Conservation (phyloP, 2,329 filamentous ascomycete species). For the Cladosporium sphaerospermum region DNA sequence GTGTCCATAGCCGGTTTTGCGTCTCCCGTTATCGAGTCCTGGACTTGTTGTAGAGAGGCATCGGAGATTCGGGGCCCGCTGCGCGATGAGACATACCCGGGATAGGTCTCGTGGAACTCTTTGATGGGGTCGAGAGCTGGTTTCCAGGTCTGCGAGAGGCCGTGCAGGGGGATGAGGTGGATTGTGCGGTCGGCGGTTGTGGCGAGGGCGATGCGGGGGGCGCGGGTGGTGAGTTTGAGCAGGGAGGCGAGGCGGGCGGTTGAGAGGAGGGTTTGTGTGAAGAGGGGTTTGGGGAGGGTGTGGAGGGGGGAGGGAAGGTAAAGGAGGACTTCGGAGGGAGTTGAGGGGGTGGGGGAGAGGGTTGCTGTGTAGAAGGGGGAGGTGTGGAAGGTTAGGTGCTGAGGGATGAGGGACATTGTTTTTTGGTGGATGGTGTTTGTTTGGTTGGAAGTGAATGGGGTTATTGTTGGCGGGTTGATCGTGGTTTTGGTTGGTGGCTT, state of each 20-base stretch:
- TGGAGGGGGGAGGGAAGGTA: background rate
- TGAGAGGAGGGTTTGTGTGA: background rate
- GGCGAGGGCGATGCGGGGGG: background rate
- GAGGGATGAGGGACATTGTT: too few relatives aligned
- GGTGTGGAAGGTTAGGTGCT: too few relatives aligned
- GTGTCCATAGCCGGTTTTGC: background rate
- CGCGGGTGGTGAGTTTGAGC: background rate
- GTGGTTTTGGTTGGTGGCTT: too few relatives aligned
- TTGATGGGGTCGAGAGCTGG: background rate
- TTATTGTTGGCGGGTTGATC: too few relatives aligned
- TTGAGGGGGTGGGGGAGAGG: too few relatives aligned
- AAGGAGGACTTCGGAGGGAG: too few relatives aligned
- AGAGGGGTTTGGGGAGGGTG: background rate
- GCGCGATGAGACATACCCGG: background rate
- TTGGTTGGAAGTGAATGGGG: too few relatives aligned
- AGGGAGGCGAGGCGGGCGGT: background rate
- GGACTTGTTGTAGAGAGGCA: background rate
- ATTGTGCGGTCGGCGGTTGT: background rate
- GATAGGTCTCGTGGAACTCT: conserved; percentile 2
- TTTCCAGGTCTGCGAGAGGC: background rate
- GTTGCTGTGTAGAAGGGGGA: too few relatives aligned
- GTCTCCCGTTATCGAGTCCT: background rate
- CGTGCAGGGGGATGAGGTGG: conserved; percentile 1
- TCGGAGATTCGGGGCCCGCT: background rate
- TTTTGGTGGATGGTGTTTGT: too few relatives aligned